A percentile compares a stretch with the other conserved stretches of the same genome.
These are phyloP conservation scores for Drosera spatulata DNA, from an alignment of 179 eudicot species.

Conservation along the genomic window DNA sequence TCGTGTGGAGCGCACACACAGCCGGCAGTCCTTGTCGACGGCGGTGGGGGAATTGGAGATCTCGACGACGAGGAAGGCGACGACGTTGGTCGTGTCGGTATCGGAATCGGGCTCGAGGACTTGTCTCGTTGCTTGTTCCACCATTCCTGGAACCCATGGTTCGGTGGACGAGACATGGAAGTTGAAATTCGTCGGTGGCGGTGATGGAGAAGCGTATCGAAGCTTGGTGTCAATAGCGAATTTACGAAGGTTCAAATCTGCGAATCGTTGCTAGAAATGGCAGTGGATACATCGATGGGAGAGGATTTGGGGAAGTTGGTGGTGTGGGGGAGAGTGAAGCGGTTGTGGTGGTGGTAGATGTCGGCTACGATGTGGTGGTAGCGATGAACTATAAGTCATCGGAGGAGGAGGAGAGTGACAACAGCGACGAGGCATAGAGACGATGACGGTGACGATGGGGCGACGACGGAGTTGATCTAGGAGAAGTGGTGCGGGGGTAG, in stretches of 20 bases:
- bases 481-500: too few species aligned
- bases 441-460: too few species aligned
- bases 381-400: too few species aligned
- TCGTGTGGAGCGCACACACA: slow-evolving; percentile 46
- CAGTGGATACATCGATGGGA: not conserved
- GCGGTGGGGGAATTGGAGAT: slow-evolving; percentile 20
- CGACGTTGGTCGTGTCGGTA: slow-evolving; percentile 8
- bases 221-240: not conserved
- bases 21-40: slow-evolving; percentile 9
- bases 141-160: slow-evolving; percentile 89
- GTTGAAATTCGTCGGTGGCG: too few species aligned
- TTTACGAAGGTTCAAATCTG: slow-evolving; percentile 5
- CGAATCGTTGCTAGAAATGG: not conserved
- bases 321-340: too few species aligned
- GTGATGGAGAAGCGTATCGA: too few species aligned
- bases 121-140: slow-evolving; percentile 70
- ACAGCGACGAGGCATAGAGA: too few species aligned
- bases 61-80: slow-evolving; percentile 26
- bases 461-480: too few species aligned
- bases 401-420: too few species aligned
- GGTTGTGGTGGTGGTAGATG: too few species aligned
- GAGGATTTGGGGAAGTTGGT: too few species aligned
- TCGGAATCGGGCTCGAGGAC: slow-evolving; percentile 6
- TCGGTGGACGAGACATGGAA: slow-evolving; percentile 74
- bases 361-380: too few species aligned